Evolutionary conservation across 2,329 filamentous ascomycete genomes (phyloP), one percentile per base, ranked within the genome.

Genomic region (Bipolaris cookei): DNA sequence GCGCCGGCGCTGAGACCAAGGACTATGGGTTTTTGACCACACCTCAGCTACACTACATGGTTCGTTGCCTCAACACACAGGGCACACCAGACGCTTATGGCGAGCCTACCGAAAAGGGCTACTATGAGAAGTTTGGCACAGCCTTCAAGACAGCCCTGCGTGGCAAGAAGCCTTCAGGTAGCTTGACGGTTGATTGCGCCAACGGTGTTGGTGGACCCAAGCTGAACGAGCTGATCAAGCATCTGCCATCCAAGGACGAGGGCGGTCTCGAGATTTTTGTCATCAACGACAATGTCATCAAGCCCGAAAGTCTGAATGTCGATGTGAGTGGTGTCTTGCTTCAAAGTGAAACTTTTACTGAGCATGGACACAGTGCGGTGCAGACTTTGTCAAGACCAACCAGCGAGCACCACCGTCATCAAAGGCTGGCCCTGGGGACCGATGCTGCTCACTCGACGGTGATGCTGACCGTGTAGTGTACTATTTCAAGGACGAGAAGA

Each of bases 201-300:
- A 99, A 99, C 72, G 95, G 95, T 69, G 92, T 99, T 57, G 95
- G 95, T 67, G 95, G 92, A 3, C 93, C 94, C 38, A 97, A 97
- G 81, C 81, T 99, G 66, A 82, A 83, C 61, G 91, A 97, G 76
- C 83, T 98, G 62, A 83, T 97, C 70, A 97, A 97, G 77, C 84
- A 90, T 70, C 81, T 98, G 50, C 89, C 90, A 54, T 79, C 85
- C 61, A 84, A 86, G 35, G 78, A 82, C 54, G 86, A 89, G 69
- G 85, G 54, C 3, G 54, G 85, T 20, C 80, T 97, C 51, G 87
- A 96, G 54, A 89, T 96, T 79, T 91, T 89, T 76, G 86, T 98
- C 50, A 86, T 94, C 78, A 98, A 98, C 70, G 93, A 98, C 76
- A 90, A 97, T 76, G 91, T 97, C 28, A 86, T 97, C 67, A 90